Evolutionary conservation across 192 early-diverging fungal genomes (phyloP).

Genomic region (Ambispora gerdemannii): DNA sequence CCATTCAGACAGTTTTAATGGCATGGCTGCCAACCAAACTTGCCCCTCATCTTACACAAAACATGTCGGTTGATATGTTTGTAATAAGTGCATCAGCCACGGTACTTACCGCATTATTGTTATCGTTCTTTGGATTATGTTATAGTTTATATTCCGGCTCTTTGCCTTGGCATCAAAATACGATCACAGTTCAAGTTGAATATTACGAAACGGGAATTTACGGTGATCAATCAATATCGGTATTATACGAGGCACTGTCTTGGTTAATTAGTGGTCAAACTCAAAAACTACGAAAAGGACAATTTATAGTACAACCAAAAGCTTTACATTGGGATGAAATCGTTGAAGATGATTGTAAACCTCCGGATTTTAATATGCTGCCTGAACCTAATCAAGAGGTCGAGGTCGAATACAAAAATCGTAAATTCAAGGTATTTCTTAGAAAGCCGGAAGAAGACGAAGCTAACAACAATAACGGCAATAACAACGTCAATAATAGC

Average conservation of each 20-base stretch:
- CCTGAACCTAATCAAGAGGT: constrained; percentile 7
- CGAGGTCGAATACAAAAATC: not conserved
- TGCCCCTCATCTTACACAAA: not conserved
- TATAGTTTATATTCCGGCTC: not conserved
- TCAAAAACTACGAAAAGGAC: not conserved
- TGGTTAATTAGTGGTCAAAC: not conserved
- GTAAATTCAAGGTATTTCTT: not conserved
- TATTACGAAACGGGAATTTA: not conserved
- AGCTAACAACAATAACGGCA: not conserved
- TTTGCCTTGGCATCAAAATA: not conserved
- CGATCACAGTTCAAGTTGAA: not conserved
- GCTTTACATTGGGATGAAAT: not conserved
- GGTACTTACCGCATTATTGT: not conserved
- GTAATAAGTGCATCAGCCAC: not conserved
- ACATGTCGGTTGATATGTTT: not conserved
- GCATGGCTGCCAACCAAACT: not conserved
- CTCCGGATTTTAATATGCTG: constrained; percentile 2
- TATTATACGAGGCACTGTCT: not conserved
- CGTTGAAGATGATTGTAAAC: not conserved
- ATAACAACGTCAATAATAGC: not conserved
- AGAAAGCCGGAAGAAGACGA: not conserved
- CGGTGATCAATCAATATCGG: not conserved
- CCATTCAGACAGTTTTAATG: not conserved
- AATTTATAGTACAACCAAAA: not conserved
- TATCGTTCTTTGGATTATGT: not conserved